Evolutionary conservation across 768 basidiomycete species (phyloP), one percentile per base, ranked within the genome.

Genomic region (Suillus decipiens): DNA sequence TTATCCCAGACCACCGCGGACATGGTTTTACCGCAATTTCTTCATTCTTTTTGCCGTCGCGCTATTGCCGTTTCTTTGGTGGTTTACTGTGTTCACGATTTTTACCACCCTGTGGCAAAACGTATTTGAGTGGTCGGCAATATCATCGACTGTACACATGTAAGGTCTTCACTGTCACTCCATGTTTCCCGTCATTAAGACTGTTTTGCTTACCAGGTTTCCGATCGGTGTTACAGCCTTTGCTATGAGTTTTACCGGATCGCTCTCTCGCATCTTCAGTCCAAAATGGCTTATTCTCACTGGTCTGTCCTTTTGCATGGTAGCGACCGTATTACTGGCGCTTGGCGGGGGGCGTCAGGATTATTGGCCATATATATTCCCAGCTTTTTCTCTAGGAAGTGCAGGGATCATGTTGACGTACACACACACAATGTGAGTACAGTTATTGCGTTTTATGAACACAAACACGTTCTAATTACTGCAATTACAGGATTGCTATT

Each of bases 311-410:
- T 65, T 82, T 60, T 66, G 79, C 43, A 66, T 80, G 39, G 63
- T 76, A 19, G 76, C 78, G 19, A 82, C 80, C 3, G 63, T 75
- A 43, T 69, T 85, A 19, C 71, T 85, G 47, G 77, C 80, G 14
- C 73, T 80, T 48, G 79, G 78, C 0, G 77, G 82, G 63, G 73
- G 80, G 6, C 73, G 76, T 14, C 73, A 73, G 11, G 69, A 74
- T 47, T 86, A 85, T 70, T 86, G 81, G 82, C 60, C 67, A 1
- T 75, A 77, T 61, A 72, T 79, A 50, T 82, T 86, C 65, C 83
- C 85, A 51, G 86, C 79, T 14, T 82, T 84, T 66, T 62, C 76
- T 31, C 63, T 86, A 58, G 84, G 84, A 15, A 78, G 80, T 12
- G 72, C 77, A 10, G 85, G 85, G 10, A 70, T 74, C 3, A 80